phyloP scores from a whole-genome alignment of 1,284 basidiomycete genomes.

The Pseudozyma flocculosa region DNA sequence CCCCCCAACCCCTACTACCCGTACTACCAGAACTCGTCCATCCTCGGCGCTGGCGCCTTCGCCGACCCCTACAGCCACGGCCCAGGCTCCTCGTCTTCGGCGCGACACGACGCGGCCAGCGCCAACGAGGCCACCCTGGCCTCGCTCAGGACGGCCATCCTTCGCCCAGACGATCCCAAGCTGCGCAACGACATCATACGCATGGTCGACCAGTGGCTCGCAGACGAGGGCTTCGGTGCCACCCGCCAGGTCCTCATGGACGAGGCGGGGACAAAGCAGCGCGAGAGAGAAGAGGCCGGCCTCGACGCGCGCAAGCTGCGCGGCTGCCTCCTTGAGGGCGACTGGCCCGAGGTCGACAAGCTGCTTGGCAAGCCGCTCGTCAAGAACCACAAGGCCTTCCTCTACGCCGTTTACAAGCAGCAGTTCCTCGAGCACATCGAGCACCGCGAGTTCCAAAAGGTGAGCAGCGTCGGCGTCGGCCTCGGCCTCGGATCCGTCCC shows the following conservation, averaged over 20 bases:
- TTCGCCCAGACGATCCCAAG: slow-evolving; percentile 40
- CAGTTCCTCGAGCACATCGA: slow-evolving; percentile 62
- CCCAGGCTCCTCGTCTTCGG: slow-evolving; percentile 3
- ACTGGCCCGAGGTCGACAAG: slow-evolving; percentile 60
- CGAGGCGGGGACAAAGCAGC: slow-evolving; percentile 55
- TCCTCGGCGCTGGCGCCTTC: slow-evolving; percentile 22
- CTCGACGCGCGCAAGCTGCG: slow-evolving; percentile 59
- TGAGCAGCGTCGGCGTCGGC: background rate
- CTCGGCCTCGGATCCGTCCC: background rate
- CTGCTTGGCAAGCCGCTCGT: slow-evolving; percentile 59
- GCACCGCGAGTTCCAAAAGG: slow-evolving; percentile 59
- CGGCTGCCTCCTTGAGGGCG: slow-evolving; percentile 61
- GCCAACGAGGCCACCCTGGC: slow-evolving; percentile 25
- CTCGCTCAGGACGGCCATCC: slow-evolving; percentile 42
- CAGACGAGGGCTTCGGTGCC: slow-evolving; percentile 57
- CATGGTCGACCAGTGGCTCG: slow-evolving; percentile 60
- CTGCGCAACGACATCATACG: slow-evolving; percentile 51
- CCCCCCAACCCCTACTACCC: slow-evolving; percentile 31
- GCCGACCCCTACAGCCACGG: slow-evolving; percentile 5
- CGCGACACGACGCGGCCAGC: slow-evolving; percentile 5
- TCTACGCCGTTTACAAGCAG: slow-evolving; percentile 59
- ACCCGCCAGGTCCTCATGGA: slow-evolving; percentile 59
- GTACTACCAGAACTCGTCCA: slow-evolving; percentile 29
- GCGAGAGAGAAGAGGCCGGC: slow-evolving; percentile 50
- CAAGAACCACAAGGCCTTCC: slow-evolving; percentile 61